phyloP scores from a whole-genome alignment of 1,284 basidiomycete species.

The Leccinum pallidistipes region DNA sequence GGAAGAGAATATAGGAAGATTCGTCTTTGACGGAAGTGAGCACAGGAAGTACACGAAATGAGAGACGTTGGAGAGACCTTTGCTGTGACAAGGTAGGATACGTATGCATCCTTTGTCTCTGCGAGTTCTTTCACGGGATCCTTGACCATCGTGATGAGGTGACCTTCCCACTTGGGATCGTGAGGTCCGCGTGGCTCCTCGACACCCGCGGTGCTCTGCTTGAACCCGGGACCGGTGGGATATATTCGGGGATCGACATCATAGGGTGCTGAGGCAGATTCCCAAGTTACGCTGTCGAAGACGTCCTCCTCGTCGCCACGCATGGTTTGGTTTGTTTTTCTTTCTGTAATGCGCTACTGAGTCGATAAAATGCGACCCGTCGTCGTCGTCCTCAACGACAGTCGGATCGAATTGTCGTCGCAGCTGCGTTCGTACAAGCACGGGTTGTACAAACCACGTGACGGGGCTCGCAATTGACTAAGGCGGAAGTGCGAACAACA shows the following conservation, averaged over 20 bases:
- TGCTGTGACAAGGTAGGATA: slow-evolving; percentile 90
- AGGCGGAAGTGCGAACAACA: slow-evolving; percentile 21
- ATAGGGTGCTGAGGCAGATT: slow-evolving; percentile 62
- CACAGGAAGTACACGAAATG: slow-evolving; percentile 1
- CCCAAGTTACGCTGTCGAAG: slow-evolving; percentile 86
- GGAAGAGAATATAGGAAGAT: slow-evolving; percentile 77
- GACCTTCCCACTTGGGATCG: slow-evolving; percentile 88
- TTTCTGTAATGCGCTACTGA: background rate
- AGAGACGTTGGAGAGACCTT: slow-evolving; percentile 57
- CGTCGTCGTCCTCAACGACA: too few species aligned
- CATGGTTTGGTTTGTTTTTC: slow-evolving; percentile 40
- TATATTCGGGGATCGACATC: slow-evolving; percentile 41
- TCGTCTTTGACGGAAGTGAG: slow-evolving; percentile 57
- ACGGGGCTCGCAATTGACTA: slow-evolving; percentile 13
- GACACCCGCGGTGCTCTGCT: slow-evolving; percentile 67
- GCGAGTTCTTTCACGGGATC: slow-evolving; percentile 96
- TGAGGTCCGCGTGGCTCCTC: slow-evolving; percentile 61
- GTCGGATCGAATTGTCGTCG: background rate
- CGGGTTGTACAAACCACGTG: slow-evolving; percentile 23
- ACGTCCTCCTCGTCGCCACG: slow-evolving; percentile 82
- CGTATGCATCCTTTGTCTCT: slow-evolving; percentile 95
- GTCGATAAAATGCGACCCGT: background rate
- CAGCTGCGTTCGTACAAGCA: background rate
- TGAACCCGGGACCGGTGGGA: slow-evolving; percentile 69
- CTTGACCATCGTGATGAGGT: slow-evolving; percentile 81